These are phyloP conservation scores for Nicotiana sylvestris DNA, from an alignment of 257 asterid genomes.

Conservation along the genomic window DNA sequence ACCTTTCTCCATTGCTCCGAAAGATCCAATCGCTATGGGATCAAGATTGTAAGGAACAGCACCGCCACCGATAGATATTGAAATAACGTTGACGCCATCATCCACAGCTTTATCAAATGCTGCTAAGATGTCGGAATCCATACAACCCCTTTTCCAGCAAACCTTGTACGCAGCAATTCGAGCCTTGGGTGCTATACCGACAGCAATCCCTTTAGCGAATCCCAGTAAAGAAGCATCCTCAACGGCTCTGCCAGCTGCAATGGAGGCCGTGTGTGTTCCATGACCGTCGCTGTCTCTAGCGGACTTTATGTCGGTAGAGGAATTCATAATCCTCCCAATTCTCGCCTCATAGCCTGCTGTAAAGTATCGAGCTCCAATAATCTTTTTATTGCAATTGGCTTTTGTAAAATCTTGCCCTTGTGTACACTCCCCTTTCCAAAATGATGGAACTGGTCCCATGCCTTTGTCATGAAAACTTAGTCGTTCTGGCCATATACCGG, in stretches of 20 bases:
- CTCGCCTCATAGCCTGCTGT: conserved; percentile 50
- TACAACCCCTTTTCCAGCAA: conserved; percentile 80
- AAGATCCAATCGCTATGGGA: conserved; percentile 79
- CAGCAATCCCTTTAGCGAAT: conserved; percentile 60
- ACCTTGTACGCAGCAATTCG: conserved; percentile 67
- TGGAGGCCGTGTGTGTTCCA: conserved; percentile 90
- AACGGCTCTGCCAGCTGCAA: conserved; percentile 78
- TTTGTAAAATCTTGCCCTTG: conserved; percentile 51
- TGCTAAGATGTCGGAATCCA: conserved; percentile 77
- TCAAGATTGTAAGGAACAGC: conserved; percentile 52
- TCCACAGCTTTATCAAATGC: conserved; percentile 83
- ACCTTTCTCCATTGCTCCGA: conserved; percentile 71
- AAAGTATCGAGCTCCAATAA: conserved; percentile 71
- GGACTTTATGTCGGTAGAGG: conserved; percentile 38
- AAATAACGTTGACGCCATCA: conserved; percentile 73
- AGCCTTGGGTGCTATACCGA: conserved; percentile 81
- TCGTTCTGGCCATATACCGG: conserved; percentile 77
- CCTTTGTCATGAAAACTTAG: conserved; percentile 70
- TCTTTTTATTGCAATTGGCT: conserved; percentile 54
- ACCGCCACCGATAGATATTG: conserved; percentile 78
- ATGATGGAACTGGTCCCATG: conserved; percentile 55
- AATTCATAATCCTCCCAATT: conserved; percentile 20
- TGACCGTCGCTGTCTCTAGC: conserved; percentile 74
- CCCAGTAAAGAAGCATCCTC: conserved; percentile 65
- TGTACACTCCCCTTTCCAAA: conserved; percentile 66